Percentiles rank a stretch among this genome's conserved stretches.
phyloP scores from a whole-genome alignment of 257 asterid species.

The Gentiana dahurica region DNA sequence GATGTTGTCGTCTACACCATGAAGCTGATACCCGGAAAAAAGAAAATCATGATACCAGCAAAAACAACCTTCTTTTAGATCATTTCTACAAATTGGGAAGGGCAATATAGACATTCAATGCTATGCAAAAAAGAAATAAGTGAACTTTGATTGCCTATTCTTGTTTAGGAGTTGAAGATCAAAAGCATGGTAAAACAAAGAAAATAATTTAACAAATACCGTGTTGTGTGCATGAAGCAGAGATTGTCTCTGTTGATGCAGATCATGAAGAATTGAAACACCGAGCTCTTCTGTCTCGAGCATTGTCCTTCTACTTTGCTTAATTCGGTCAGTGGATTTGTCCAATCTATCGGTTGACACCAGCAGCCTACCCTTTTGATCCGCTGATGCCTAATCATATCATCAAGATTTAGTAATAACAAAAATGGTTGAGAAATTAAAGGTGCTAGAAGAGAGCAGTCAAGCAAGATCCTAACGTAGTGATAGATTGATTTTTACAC shows the following conservation, averaged over 20 bases:
- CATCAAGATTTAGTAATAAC: conserved; percentile 2
- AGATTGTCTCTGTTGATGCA: conserved; percentile 74
- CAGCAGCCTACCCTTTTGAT: conserved; percentile 55
- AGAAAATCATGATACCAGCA: conserved; percentile 5
- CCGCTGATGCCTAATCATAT: conserved; percentile 50
- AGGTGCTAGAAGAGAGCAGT: too few species aligned
- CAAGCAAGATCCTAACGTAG: too few species aligned
- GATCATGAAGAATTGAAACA: conserved; percentile 79
- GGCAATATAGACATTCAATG: too few species aligned
- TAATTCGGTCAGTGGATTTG: conserved; percentile 58
- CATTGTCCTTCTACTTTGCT: conserved; percentile 68
- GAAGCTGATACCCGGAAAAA: conserved; percentile 28
- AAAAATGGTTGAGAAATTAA: not conserved
- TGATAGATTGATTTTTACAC: too few species aligned
- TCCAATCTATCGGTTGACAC: conserved; percentile 50
- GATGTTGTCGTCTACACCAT: conserved; percentile 63
- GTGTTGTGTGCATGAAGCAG: conserved; percentile 57
- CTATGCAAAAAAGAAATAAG: too few species aligned
- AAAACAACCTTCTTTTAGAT: too few species aligned
- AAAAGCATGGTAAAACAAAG: not conserved
- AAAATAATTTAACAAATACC: conserved; percentile 21
- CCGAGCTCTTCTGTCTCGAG: conserved; percentile 92
- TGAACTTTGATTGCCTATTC: not conserved
- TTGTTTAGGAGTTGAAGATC: not conserved
- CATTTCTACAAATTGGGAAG: too few species aligned